Evolutionary conservation across 139 green algal species (phyloP).

Genomic region (Pseudopediastrum boryanum): DNA sequence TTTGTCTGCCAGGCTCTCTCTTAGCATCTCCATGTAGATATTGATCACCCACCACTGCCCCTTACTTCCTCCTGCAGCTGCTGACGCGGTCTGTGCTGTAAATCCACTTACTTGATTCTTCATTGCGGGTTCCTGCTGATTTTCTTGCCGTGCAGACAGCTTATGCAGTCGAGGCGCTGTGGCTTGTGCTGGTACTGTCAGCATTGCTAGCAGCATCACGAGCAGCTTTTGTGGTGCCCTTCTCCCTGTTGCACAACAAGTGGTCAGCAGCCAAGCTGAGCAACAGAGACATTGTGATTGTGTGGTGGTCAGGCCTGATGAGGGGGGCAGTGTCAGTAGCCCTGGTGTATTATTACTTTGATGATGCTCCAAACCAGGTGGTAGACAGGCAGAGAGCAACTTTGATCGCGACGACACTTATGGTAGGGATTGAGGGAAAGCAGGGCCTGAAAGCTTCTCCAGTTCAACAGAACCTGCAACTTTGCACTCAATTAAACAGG

Average conservation of each 20-base stretch:
- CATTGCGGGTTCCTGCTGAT: too few relatives aligned
- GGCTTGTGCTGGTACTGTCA: conserved; percentile 73
- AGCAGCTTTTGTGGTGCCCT: conserved; percentile 63
- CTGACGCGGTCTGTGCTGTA: too few relatives aligned
- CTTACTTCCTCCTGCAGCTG: neutral
- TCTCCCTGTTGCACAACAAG: conserved; percentile 36
- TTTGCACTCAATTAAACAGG: neutral
- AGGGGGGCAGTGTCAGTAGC: conserved; percentile 80
- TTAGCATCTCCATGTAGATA: too few relatives aligned
- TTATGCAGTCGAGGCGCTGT: conserved; percentile 50
- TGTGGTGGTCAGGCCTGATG: conserved; percentile 78
- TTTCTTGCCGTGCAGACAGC: conserved; percentile 48
- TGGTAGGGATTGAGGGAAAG: conserved; percentile 35
- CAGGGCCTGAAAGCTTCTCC: neutral
- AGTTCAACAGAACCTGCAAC: neutral
- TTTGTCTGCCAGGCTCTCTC: too few relatives aligned
- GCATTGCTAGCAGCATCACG: conserved; percentile 58
- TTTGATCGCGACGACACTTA: conserved; percentile 75
- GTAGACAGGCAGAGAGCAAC: conserved; percentile 62
- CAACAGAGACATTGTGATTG: conserved; percentile 62
- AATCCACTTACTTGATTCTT: too few relatives aligned
- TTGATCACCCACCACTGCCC: neutral
- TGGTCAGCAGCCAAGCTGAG: conserved; percentile 42
- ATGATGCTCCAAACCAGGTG: conserved; percentile 23
- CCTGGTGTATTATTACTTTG: conserved; percentile 82